Base-by-base conservation (phyloP, 257 asterid genomes). In the Echites panduratus region DNA sequence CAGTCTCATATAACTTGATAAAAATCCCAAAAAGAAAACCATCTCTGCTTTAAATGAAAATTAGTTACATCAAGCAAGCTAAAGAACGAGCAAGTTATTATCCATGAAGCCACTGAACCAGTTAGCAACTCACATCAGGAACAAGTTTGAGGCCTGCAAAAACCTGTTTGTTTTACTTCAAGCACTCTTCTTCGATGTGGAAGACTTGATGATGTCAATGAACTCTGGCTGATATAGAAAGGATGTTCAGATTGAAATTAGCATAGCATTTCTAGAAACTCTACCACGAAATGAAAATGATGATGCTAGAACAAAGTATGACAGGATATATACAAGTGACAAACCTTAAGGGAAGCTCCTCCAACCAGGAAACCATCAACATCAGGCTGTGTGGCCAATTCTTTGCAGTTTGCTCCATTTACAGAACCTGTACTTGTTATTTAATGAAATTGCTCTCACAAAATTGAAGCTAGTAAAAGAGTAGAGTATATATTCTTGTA, bases 361-460 rank as follows among this genome's bases (percentile, higher is more conserved):
- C 86, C 84, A 54, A 82, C 78, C 78, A 82, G 72, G 71, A 82
- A 76, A 26, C 84, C 86, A 82, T 79, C 82, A 64, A 79, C 80
- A 70, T 79, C 86, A 58, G 80, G 74, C 47, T 82, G 58, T 62
- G 73, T 66, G 26, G 84, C 86, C 84, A 79, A 68, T 63, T 82
- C 82, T 73, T 70, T 79, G 86, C 84, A 82, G 73, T 82, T 79
- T 48, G 82, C 86, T 54, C 84, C 86, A 70, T 59, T 79, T 27
- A 82, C 86, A 44, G 86, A 76, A 54, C 84, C 84, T 82, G 73
- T 40, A 35, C 50, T 70, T 66, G 40, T 45, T 59, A 62, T 45
- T 52, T 54, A 62, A 62, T 29, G 19, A 67, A 16, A 45, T 9
- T 40, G 38, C 9, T 45, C 10, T 26, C 26, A 19, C 41, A 47